phyloP scores from a whole-genome alignment of 2,329 filamentous ascomycete genomes.

The Aspergillus quadrilineatus region DNA sequence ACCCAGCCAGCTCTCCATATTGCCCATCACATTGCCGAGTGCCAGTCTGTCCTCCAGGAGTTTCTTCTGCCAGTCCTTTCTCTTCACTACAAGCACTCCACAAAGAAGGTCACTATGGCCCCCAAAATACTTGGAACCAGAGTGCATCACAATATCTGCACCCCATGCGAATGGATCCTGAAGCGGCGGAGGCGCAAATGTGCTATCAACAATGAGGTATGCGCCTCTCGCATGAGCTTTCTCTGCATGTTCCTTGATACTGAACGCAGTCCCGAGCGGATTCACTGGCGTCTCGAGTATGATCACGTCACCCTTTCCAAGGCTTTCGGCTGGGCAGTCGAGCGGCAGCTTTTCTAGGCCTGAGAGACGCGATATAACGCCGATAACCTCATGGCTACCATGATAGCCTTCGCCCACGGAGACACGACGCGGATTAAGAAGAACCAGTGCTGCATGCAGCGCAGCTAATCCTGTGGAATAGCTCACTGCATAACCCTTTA shows the following conservation, averaged over 20 bases:
- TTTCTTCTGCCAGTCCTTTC: conserved; percentile 56
- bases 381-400: conserved; percentile 86
- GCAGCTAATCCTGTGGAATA: conserved; percentile 83
- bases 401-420: conserved; percentile 86
- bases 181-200: conserved; percentile 86
- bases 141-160: conserved; percentile 87
- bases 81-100: conserved; percentile 72
- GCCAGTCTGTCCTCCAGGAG: conserved; percentile 70
- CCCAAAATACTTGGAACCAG: conserved; percentile 92
- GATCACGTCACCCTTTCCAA: conserved; percentile 77
- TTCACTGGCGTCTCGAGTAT: conserved; percentile 94
- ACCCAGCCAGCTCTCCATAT: conserved; percentile 87
- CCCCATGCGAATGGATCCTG: conserved; percentile 81
- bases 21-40: conserved; percentile 82
- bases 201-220: conserved; percentile 82
- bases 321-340: conserved; percentile 62
- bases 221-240: conserved; percentile 72
- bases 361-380: conserved; percentile 69
- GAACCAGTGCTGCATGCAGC: conserved; percentile 80
- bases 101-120: conserved; percentile 93
- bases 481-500: conserved; percentile 64
- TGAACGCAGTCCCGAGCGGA: conserved; percentile 76
- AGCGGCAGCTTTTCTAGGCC: conserved; percentile 73
- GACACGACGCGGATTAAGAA: conserved; percentile 76
- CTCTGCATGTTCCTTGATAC: conserved; percentile 69